Percentiles rank a stretch among this genome's conserved stretches.
These are phyloP conservation scores for Colletotrichum tamarilloi DNA, from an alignment of 2,329 filamentous ascomycete species.

Conservation along the genomic window DNA sequence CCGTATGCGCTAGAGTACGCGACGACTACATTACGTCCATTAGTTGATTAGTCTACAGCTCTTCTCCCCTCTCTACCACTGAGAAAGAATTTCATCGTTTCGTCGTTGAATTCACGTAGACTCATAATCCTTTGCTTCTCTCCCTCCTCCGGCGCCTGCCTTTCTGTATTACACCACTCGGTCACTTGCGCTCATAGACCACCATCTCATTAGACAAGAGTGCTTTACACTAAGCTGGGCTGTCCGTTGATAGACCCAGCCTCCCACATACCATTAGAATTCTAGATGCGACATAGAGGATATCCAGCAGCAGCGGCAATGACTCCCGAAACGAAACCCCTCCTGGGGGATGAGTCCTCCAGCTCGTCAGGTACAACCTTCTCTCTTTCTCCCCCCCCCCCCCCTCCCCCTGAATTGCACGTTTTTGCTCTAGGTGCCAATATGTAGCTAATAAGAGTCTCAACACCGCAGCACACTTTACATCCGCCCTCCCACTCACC, in stretches of 20 bases:
- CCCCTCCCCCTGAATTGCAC: no score
- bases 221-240: background rate
- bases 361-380: conserved; percentile 4
- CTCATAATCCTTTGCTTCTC: background rate
- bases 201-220: background rate
- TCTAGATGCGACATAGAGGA: background rate
- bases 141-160: background rate
- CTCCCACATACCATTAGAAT: background rate
- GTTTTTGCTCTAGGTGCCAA: background rate
- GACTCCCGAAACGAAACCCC: background rate
- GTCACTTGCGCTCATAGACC: background rate
- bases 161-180: background rate
- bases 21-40: background rate
- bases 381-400: no score
- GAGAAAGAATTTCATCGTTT: background rate
- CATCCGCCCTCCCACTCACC: conserved; percentile 44
- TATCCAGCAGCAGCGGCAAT: background rate
- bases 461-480: conserved; percentile 45
- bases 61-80: background rate
- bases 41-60: background rate
- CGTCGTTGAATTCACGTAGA: background rate
- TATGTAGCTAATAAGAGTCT: background rate
- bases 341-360: background rate
- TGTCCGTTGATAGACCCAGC: background rate
- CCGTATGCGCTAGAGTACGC: background rate